A percentile compares a stretch with the other conserved stretches of the same genome.
Conservation (phyloP, 2,329 filamentous ascomycete species). For the Teratosphaeria pseudoeucalypti region DNA sequence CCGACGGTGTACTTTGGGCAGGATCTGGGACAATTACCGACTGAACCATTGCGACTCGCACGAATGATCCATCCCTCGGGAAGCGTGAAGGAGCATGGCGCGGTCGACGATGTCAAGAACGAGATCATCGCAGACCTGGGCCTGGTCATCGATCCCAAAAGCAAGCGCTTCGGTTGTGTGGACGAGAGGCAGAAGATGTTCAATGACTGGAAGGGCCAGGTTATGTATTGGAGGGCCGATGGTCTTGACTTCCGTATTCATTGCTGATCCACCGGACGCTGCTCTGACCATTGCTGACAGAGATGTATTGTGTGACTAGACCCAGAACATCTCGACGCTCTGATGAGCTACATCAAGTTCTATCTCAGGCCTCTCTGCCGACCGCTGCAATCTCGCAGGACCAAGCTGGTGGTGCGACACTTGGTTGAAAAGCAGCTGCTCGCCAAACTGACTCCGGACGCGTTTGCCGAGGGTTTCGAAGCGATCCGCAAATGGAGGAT, state of each 20-base stretch:
- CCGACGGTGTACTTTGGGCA: neutral
- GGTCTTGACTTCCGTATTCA: neutral
- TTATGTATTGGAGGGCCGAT: neutral
- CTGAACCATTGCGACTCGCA: neutral
- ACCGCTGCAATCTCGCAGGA: neutral
- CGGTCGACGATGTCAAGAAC: neutral
- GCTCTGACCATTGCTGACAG: neutral
- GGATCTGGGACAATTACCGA: neutral
- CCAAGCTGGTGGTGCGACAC: neutral
- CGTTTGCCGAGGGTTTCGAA: neutral
- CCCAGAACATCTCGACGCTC: neutral
- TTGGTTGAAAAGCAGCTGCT: neutral
- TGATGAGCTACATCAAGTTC: neutral
- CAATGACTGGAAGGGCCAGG: neutral
- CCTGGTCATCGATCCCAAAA: neutral
- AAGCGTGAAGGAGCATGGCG: neutral
- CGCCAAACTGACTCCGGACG: neutral
- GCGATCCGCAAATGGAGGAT: neutral
- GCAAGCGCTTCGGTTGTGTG: neutral
- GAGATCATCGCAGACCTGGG: neutral
- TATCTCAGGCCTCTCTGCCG: neutral
- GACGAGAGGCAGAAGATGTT: neutral
- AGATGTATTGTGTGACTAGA: neutral
- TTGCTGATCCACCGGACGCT: neutral
- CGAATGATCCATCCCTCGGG: neutral